Evolutionary conservation across 768 basidiomycete species (phyloP), one percentile per base, ranked within the genome.

Genomic region (Paxillus involutus): DNA sequence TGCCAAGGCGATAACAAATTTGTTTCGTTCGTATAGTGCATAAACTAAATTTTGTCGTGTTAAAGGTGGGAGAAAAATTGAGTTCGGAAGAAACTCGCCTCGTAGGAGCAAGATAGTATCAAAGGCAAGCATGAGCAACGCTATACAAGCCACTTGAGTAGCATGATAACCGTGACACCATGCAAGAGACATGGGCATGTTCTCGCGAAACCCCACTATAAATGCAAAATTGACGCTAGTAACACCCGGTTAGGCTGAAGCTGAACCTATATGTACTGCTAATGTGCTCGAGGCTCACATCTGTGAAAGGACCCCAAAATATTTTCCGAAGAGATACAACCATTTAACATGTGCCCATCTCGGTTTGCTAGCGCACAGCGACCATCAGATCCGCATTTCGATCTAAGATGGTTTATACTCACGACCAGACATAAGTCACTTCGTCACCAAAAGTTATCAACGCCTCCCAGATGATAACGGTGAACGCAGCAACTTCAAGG

Each of bases 261-360:
- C 7, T 26, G 26, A 26, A 26, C 5, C 17, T 13, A 17, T 40
- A 12, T 7, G 6, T 1, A 29, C 16, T 7, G 12, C 4, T 43
- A 44, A 13, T 16, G 14, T 29, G 44, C 32, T 32, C 1, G 13
- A 17, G 8, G 44, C 13, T 54, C 39, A 65, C 67, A 53, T 59
- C 33, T 65, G 67, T 3, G 52, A 1, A 3, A 11, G n/a, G 11
- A 69, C 11, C 6, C 49, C 55, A 32, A 56, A 49, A 17, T 63
- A 69, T 48, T 54, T 69, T 4, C 53, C 54, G 44, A 67, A 58
- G 16, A 69, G 21, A 44, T 61, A 68, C n/a, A 69, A 9, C 67
- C 65, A 69, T 44, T 69, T 69, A 40, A 63, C 30, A 26, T 49
- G 44, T 2, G 63, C 56, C 9, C 7, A 49, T 3, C 6, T 7